Base-by-base conservation (phyloP, 2,329 filamentous ascomycete species). In the Cordyceps cateniannulata region DNA sequence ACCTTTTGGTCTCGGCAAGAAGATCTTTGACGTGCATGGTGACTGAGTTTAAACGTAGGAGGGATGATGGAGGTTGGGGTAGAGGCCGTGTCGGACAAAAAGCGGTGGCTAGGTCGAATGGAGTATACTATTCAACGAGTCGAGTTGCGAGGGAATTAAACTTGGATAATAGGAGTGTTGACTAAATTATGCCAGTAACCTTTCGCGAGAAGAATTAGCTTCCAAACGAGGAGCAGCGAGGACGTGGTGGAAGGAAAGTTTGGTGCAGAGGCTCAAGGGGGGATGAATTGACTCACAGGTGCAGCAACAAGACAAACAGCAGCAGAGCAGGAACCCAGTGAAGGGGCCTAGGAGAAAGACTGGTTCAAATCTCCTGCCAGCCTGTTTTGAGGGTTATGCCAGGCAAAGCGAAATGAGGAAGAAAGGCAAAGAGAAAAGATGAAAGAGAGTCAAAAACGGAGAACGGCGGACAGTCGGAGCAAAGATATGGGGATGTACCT, bases 1-100 rank as follows among this genome's bases (percentile, higher is more conserved):
- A 85, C 77, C 84, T 83, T 76, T 92, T 86, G 75, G 93, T 87
- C 69, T 93, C 89, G 68, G 85, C 81, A 70, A 99, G 83, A 82
- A 97, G 97, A 69, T 95, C 86, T 67, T 88, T 90, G 82, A 99
- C 93, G 78, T 98, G 95, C 93, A 99, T 98, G 66, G 72, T 87
- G 82, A 68, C 38, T 61, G 16, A 42, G 47, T 10, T 27, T 54
- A 22, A 48, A 45, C 47, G 48, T 18, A 14, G 40, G 8, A 22
- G 32, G 12, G 20, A 24, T 45, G 32, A 58, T 50, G 35, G 35
- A 22, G 29, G 32, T 40, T 42, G 32, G 32, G 29, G 45, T 29
- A 29, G 45, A 27, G 27, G 24, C 4, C 35, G 38, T 40, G 58
- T 52, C 49, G 29, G 5, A 20, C 58, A 48, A 60, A 53, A 22